A percentile compares a stretch with the other conserved stretches of the same genome.
Conservation (phyloP, 176 grass and related monocot genomes). For the Cenchrus americanus region DNA sequence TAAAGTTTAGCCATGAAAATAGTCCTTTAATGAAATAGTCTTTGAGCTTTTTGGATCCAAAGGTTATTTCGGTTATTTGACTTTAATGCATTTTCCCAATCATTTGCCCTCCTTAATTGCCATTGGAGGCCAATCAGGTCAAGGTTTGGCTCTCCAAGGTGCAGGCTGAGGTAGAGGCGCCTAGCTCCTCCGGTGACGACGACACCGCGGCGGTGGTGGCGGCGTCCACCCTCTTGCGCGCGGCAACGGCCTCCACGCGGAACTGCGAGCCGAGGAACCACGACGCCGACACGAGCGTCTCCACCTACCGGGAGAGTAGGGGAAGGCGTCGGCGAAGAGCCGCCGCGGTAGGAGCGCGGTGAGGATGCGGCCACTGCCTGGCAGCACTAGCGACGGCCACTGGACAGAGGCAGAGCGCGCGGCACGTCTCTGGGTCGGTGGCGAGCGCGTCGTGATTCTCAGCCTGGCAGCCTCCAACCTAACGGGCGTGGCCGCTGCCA, state of each 20-base stretch:
- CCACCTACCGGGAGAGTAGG: constrained; percentile 42
- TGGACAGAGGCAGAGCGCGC: constrained; percentile 68
- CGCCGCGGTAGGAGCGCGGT: constrained; percentile 34
- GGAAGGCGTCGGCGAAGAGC: constrained; percentile 71
- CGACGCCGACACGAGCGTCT: constrained; percentile 49
- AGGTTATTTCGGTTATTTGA: too few species aligned
- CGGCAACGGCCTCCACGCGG: constrained; percentile 63
- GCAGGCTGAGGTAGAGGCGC: too few species aligned
- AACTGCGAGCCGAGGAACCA: constrained; percentile 75
- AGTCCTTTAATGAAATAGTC: too few species aligned
- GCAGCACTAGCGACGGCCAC: constrained; percentile 62
- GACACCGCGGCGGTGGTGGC: background rate
- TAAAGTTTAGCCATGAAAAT: too few species aligned
- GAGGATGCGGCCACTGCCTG: background rate
- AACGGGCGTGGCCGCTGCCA: too few species aligned
- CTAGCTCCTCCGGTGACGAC: constrained; percentile 46
- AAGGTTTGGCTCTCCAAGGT: too few species aligned
- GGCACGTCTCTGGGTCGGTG: constrained; percentile 57
- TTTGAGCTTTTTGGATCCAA: too few species aligned
- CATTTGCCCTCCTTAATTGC: too few species aligned
- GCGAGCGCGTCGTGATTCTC: constrained; percentile 31
- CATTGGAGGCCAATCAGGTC: too few species aligned
- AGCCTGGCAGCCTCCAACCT: too few species aligned
- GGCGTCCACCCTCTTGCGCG: constrained; percentile 24
- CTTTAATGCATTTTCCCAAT: too few species aligned